These are phyloP conservation scores for Penicillium olsonii DNA, from an alignment of 2,329 filamentous ascomycete species.

Conservation along the genomic window DNA sequence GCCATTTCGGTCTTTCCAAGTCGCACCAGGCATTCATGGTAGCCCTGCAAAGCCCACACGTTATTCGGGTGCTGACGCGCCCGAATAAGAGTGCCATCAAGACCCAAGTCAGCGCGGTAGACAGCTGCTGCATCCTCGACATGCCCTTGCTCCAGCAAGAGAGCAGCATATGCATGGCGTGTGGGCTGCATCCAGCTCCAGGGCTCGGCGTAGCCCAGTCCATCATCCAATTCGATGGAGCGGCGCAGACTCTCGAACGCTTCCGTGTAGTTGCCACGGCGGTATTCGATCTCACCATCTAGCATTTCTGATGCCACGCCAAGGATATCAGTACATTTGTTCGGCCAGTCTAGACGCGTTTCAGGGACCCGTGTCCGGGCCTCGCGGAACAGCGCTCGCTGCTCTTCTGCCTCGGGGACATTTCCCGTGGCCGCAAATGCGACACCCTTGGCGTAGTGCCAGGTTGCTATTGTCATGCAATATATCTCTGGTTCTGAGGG, in stretches of 20 bases:
- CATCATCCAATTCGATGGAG: constrained; percentile 63
- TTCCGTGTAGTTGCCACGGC: constrained; percentile 56
- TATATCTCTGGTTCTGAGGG: constrained; percentile 64
- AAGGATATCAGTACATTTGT: constrained; percentile 65
- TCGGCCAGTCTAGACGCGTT: constrained; percentile 69
- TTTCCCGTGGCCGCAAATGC: constrained; percentile 62
- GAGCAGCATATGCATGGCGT: constrained; percentile 68
- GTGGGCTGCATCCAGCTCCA: constrained; percentile 81
- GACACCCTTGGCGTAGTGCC: constrained; percentile 68
- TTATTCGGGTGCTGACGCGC: constrained; percentile 70
- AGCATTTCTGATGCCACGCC: constrained; percentile 65
- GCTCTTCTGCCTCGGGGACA: constrained; percentile 55
- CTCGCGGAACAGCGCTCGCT: constrained; percentile 54
- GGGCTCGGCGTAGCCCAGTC: constrained; percentile 69
- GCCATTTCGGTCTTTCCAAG: constrained; percentile 55
- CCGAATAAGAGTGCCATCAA: constrained; percentile 62
- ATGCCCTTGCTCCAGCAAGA: constrained; percentile 67
- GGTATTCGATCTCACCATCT: constrained; percentile 72
- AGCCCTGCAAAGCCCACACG: constrained; percentile 74
- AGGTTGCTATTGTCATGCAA: constrained; percentile 68
- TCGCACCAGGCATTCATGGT: constrained; percentile 66
- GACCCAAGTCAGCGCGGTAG: constrained; percentile 64
- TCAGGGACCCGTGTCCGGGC: constrained; percentile 56
- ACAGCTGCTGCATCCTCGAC: constrained; percentile 57
- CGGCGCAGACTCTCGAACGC: constrained; percentile 63